phyloP scores from a whole-genome alignment of 2,329 filamentous ascomycete genomes.

The Alternaria ethzedia region DNA sequence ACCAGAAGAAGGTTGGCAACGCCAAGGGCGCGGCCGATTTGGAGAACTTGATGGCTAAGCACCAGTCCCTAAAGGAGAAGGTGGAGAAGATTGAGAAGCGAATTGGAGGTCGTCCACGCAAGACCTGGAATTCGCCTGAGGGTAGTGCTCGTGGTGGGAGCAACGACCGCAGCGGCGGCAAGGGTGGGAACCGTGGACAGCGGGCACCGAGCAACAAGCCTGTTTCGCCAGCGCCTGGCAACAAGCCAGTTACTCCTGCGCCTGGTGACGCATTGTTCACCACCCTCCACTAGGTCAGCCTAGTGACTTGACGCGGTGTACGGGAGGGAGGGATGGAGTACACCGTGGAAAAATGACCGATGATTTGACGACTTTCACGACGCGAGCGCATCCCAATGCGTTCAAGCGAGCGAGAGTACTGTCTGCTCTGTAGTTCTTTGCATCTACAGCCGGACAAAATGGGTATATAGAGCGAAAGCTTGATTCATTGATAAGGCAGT shows the following conservation, averaged over 20 bases:
- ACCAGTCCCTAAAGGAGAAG: conserved; percentile 8
- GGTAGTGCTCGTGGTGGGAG: background rate
- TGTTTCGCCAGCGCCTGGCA: background rate
- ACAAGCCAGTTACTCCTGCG: background rate
- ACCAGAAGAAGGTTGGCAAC: background rate
- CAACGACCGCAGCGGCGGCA: background rate
- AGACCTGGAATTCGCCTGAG: background rate
- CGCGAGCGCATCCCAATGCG: background rate
- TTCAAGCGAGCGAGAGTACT: background rate
- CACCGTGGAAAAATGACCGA: background rate
- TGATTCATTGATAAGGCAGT: background rate
- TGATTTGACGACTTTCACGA: background rate
- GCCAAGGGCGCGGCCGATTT: background rate
- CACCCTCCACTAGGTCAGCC: background rate
- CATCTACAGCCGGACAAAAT: background rate
- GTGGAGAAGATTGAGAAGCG: conserved; percentile 17
- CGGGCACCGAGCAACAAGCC: background rate
- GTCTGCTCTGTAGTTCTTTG: background rate
- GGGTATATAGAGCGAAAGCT: background rate
- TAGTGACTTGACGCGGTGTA: background rate
- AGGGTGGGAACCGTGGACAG: background rate
- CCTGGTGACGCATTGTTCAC: background rate
- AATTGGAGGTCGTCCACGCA: background rate
- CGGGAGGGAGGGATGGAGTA: background rate
- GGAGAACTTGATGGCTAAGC: conserved; percentile 8